Base-by-base conservation (phyloP, 2,329 filamentous ascomycete species). In the Tothia fuscella region DNA sequence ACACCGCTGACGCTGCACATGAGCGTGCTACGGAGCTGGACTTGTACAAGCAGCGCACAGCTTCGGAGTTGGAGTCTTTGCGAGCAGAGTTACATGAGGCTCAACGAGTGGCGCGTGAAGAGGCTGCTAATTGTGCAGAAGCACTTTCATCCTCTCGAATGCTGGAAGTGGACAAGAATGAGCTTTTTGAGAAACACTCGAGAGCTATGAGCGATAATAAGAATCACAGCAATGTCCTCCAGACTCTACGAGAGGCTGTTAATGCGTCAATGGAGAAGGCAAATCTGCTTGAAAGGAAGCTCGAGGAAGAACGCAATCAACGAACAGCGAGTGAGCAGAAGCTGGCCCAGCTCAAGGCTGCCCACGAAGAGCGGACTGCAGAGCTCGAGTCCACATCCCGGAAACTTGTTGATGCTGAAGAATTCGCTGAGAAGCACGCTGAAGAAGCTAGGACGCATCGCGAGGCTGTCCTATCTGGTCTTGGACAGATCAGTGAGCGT, bases 391-490 rank as follows among this genome's bases (percentile, higher is more conserved):
- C 72, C 16, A 72, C 78, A 0, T 80, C 74, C 2, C 78, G 86
- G 50, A 79, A 83, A 38, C 64, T 98, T 37, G 78, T 75, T 30
- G 88, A 95, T 58, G 78, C 85, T 0, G 87, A 98, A 61, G 86
- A 94, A 54, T 64, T 96, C 33, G 83, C 84, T 1, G 83, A 93
- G 53, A 86, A 81, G 50, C 80, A 94, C 58, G 84, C 88, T 4
- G 77, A 79, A 50, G 93, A 98, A 64, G 89, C 91, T 5, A 74
- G 80, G 43, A 82, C 82, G 13, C 89, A 96, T 56, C 83, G 84
- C 19, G 71, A 82, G 51, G 88, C 83, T 17, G 78, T 98, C 25
- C 65, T 96, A 34, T 72, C 78, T 37, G 89, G 91, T 4, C 71
- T 98, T 9, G 82, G 86, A 51, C 87, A 81, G 59, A 74, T 88